phyloP scores from a whole-genome alignment of 805 yeast genomes.

The Alloascoidea hylecoeti region DNA sequence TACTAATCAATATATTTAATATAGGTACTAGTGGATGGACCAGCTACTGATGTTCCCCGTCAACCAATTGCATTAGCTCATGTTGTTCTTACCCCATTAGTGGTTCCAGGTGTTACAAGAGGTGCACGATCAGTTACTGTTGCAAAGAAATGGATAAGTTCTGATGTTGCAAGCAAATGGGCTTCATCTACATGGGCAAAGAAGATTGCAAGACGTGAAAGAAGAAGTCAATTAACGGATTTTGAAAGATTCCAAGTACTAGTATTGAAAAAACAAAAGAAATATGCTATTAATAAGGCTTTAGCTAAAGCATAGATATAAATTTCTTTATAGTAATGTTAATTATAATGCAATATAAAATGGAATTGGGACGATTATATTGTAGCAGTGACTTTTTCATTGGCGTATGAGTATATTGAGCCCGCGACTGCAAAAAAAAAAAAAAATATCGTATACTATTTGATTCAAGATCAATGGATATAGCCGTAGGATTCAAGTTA shows the following conservation, averaged over 20 bases:
- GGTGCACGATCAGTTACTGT: slow-evolving; percentile 83
- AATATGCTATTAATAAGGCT: slow-evolving; percentile 90
- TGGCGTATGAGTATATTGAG: too few relatives aligned
- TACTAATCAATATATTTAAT: too few relatives aligned
- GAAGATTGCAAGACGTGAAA: slow-evolving; percentile 91
- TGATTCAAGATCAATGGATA: too few relatives aligned
- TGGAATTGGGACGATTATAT: too few relatives aligned
- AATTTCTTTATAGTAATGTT: too few relatives aligned
- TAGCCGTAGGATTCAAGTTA: too few relatives aligned
- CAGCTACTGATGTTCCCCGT: slow-evolving; percentile 77
- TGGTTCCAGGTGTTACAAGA: slow-evolving; percentile 78
- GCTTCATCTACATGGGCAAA: slow-evolving; percentile 92
- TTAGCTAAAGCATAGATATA: slow-evolving; percentile 78
- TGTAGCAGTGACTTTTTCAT: too few relatives aligned
- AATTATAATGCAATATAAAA: too few relatives aligned
- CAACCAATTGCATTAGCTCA: slow-evolving; percentile 81
- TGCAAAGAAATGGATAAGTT: slow-evolving; percentile 86
- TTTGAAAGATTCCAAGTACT: slow-evolving; percentile 99
- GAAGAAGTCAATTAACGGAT: slow-evolving; percentile 87
- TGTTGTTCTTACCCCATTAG: slow-evolving; percentile 87
- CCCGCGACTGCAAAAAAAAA: too few relatives aligned
- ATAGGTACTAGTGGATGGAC: slow-evolving; percentile 95
- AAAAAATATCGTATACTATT: too few relatives aligned
- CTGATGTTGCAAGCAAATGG: slow-evolving; percentile 86
- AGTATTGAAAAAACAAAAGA: slow-evolving; percentile 95